Conservation (phyloP, 2,329 filamentous ascomycete species). For the Colletotrichum melonis region DNA sequence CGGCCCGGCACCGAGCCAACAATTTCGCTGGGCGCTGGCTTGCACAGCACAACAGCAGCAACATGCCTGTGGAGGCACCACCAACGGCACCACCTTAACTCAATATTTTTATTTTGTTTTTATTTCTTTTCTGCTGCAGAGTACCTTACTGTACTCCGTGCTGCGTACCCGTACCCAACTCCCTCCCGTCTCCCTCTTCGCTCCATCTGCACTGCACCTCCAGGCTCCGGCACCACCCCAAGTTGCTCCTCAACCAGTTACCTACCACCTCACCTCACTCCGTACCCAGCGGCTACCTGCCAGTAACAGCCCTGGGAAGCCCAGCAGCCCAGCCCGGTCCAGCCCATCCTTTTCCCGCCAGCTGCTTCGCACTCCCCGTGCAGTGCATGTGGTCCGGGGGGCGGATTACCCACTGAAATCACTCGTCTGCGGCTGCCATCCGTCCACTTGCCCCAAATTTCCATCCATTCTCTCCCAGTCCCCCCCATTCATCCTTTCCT, state of each 20-base stretch:
- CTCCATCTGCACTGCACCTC: conserved; percentile 32
- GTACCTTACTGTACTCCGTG: too few relatives aligned
- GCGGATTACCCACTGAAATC: conserved; percentile 32
- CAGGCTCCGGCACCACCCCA: conserved; percentile 13
- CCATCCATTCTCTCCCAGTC: conserved; percentile 31
- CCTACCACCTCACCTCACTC: too few relatives aligned
- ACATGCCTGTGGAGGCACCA: neutral
- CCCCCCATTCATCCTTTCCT: conserved; percentile 32
- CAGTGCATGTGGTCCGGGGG: conserved; percentile 34
- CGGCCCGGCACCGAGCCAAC: conserved; percentile 32
- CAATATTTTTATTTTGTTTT: neutral
- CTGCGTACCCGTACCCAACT: neutral
- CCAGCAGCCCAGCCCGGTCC: conserved; percentile 31
- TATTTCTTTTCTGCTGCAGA: neutral
- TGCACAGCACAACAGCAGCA: neutral
- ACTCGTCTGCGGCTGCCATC: conserved; percentile 34
- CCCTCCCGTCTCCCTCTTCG: neutral
- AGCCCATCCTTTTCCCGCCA: conserved; percentile 25
- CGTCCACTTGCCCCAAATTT: conserved; percentile 34
- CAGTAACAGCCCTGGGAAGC: conserved; percentile 21
- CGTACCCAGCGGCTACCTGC: conserved; percentile 9
- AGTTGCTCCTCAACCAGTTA: neutral
- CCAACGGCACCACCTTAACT: neutral
- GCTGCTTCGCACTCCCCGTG: conserved; percentile 27
- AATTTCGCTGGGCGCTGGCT: neutral